Conservation (phyloP, 352 stramenopile species). For the Phytopythium helicoides region DNA sequence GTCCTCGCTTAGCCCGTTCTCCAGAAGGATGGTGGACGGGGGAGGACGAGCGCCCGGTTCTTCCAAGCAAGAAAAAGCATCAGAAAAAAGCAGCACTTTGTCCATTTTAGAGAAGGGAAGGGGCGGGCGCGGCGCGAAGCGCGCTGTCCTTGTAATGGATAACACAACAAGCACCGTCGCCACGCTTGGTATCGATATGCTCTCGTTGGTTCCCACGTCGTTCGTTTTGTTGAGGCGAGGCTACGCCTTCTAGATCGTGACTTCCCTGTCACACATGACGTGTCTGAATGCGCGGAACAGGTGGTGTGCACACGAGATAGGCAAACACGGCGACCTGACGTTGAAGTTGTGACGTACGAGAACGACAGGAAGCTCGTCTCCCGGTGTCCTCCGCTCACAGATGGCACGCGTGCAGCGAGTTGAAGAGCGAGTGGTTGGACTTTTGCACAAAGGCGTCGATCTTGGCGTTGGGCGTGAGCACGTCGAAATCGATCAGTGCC, state of each 20-base stretch:
- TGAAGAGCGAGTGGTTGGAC: slow-evolving; percentile 11
- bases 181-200: slow-evolving; percentile 1
- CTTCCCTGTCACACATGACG: too few relatives aligned
- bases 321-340: too few relatives aligned
- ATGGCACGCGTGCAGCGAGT: too few relatives aligned
- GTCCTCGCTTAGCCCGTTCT: background rate
- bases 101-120: slow-evolving; percentile 6
- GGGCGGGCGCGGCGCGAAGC: slow-evolving; percentile 1
- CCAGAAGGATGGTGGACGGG: background rate
- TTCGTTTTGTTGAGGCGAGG: too few relatives aligned
- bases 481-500: slow-evolving; percentile 32
- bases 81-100: slow-evolving; percentile 1
- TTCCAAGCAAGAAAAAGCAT: background rate
- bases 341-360: too few relatives aligned
- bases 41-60: background rate
- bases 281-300: too few relatives aligned
- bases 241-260: too few relatives aligned
- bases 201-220: background rate
- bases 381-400: too few relatives aligned
- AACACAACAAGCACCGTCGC: slow-evolving; percentile 3
- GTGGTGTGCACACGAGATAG: too few relatives aligned
- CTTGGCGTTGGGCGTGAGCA: slow-evolving; percentile 49
- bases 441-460: slow-evolving; percentile 48
- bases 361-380: too few relatives aligned
- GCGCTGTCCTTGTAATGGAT: slow-evolving; percentile 5